These are phyloP conservation scores for Triangularia verruculosa DNA, from an alignment of 2,329 filamentous ascomycete species.

Conservation along the genomic window DNA sequence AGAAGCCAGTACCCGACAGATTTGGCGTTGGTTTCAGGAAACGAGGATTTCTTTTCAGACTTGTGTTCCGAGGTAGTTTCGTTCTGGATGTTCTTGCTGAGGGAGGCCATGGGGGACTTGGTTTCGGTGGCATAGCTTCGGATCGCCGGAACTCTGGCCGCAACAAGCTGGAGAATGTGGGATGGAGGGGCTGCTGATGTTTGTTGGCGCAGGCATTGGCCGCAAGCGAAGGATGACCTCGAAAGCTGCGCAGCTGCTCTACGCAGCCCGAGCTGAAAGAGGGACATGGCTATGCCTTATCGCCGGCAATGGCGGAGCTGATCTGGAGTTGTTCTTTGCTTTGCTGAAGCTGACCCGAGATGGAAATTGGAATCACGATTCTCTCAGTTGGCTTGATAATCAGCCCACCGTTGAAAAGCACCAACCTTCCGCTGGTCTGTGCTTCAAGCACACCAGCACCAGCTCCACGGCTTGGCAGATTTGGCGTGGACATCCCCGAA, in stretches of 20 bases:
- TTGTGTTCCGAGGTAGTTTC: slow-evolving; percentile 1
- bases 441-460: neutral
- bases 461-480: neutral
- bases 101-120: slow-evolving; percentile 29
- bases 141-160: slow-evolving; percentile 30
- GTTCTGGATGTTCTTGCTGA: slow-evolving; percentile 18
- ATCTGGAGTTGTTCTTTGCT: slow-evolving; percentile 6
- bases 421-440: neutral
- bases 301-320: slow-evolving; percentile 19
- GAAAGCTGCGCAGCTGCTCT: slow-evolving; percentile 28
- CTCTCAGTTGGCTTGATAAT: slow-evolving; percentile 11
- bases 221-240: slow-evolving; percentile 43
- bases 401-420: slow-evolving; percentile 22
- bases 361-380: slow-evolving; percentile 5
- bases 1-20: slow-evolving; percentile 88
- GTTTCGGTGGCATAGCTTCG: slow-evolving; percentile 36
- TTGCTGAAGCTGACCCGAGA: slow-evolving; percentile 12
- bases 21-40: slow-evolving; percentile 66
- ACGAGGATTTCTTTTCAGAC: slow-evolving; percentile 39
- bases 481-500: neutral
- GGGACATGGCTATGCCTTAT: slow-evolving; percentile 28
- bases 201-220: slow-evolving; percentile 41
- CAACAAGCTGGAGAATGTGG: slow-evolving; percentile 16
- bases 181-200: slow-evolving; percentile 24
- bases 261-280: slow-evolving; percentile 31